Percentiles rank a stretch among this genome's conserved stretches.
These are phyloP conservation scores for Haplosporangium gracile DNA, from an alignment of 192 early-diverging fungal species.

Conservation along the genomic window DNA sequence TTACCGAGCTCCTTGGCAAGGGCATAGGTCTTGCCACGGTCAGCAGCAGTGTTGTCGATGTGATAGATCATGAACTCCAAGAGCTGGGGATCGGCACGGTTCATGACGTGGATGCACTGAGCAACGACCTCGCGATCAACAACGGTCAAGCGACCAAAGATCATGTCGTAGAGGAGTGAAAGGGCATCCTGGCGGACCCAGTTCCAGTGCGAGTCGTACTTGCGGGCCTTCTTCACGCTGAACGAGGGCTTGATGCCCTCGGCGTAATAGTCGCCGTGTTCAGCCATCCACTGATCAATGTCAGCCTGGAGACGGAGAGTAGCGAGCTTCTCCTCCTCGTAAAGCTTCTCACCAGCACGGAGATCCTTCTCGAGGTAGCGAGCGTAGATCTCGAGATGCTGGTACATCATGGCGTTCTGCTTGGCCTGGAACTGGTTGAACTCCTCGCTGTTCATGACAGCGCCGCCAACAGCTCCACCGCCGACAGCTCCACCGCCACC, in stretches of 20 bases:
- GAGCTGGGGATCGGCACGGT: slow-evolving; percentile 84
- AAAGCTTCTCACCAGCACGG: slow-evolving; percentile 73
- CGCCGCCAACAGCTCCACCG: slow-evolving; percentile 65
- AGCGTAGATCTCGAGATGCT: slow-evolving; percentile 84
- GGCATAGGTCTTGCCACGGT: slow-evolving; percentile 87
- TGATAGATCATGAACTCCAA: slow-evolving; percentile 91
- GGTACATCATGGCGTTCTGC: slow-evolving; percentile 75
- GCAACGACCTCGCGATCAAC: slow-evolving; percentile 95
- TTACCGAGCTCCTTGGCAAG: slow-evolving; percentile 84
- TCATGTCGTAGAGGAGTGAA: slow-evolving; percentile 90
- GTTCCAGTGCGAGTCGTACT: slow-evolving; percentile 98
- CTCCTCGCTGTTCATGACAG: slow-evolving; percentile 89
- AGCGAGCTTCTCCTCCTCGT: slow-evolving; percentile 75
- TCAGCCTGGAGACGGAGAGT: slow-evolving; percentile 81
- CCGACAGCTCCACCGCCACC: slow-evolving; percentile 64
- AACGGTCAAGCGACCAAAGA: slow-evolving; percentile 88
- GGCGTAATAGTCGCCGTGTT: slow-evolving; percentile 93
- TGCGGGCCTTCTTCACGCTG: slow-evolving; percentile 86
- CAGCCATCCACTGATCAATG: slow-evolving; percentile 90
- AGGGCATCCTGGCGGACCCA: slow-evolving; percentile 94
- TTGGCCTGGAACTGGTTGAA: slow-evolving; percentile 84
- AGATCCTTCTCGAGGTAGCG: slow-evolving; percentile 87
- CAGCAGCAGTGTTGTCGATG: slow-evolving; percentile 80
- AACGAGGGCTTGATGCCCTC: slow-evolving; percentile 92
- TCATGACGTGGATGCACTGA: slow-evolving; percentile 92